phyloP scores from a whole-genome alignment of 305 asterid species.

The Coffea humblotiana region DNA sequence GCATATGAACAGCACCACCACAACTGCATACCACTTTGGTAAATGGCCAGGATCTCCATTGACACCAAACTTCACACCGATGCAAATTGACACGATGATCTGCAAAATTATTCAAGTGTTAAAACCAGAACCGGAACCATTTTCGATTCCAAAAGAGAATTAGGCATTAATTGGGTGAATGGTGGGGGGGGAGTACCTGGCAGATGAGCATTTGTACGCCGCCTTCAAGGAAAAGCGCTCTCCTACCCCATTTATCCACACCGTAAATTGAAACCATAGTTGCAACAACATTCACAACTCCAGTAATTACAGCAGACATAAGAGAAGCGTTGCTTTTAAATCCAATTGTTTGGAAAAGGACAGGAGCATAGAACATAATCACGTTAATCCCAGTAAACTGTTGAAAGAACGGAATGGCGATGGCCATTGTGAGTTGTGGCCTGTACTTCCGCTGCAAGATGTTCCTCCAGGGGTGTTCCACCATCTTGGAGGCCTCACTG shows the following conservation, averaged over 20 bases:
- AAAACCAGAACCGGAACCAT: not conserved
- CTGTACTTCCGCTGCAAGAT: constrained; percentile 58
- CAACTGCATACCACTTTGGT: constrained; percentile 67
- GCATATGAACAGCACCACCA: constrained; percentile 76
- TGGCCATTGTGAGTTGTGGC: constrained; percentile 82
- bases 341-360: constrained; percentile 71
- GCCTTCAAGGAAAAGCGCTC: constrained; percentile 74
- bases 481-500: constrained; percentile 58
- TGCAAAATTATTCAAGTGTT: constrained; percentile 8
- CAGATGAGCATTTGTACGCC: constrained; percentile 73
- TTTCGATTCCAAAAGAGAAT: not conserved
- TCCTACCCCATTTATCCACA: constrained; percentile 81
- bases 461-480: constrained; percentile 72
- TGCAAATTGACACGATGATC: constrained; percentile 54
- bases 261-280: constrained; percentile 65
- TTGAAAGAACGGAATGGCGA: constrained; percentile 70
- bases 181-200: constrained; percentile 39
- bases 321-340: constrained; percentile 60
- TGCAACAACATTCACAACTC: constrained; percentile 59
- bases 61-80: constrained; percentile 62
- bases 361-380: constrained; percentile 80
- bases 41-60: constrained; percentile 46
- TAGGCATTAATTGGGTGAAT: not conserved
- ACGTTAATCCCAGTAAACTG: constrained; percentile 86
- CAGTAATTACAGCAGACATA: constrained; percentile 78